Percentiles rank a stretch among this genome's conserved stretches.
Conservation (phyloP, 2,329 filamentous ascomycete genomes). For the Sarocladium brachiariae region DNA sequence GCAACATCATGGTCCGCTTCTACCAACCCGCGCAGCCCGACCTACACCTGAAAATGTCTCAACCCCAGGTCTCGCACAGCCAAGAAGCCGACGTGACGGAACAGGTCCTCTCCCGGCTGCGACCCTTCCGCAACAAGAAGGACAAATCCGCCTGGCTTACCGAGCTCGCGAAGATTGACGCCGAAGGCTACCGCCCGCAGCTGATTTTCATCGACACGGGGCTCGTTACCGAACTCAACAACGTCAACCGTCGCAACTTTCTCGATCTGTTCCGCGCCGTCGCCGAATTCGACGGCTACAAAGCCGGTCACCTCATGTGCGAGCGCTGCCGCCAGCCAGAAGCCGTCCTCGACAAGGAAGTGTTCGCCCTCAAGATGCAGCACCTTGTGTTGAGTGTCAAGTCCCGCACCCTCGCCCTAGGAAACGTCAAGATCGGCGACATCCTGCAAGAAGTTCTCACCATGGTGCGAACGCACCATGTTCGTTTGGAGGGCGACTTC, state of each 20-base stretch:
- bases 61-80: conserved; percentile 30
- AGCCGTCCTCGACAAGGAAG: conserved; percentile 78
- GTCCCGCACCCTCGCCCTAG: conserved; percentile 80
- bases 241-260: conserved; percentile 80
- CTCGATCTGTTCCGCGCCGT: conserved; percentile 92
- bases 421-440: conserved; percentile 93
- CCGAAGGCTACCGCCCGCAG: conserved; percentile 85
- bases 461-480: conserved; percentile 91
- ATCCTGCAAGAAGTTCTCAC: conserved; percentile 82
- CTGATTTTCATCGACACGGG: conserved; percentile 97
- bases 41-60: conserved; percentile 33
- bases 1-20: conserved; percentile 99
- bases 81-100: conserved; percentile 74
- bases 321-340: conserved; percentile 90
- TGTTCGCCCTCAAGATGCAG: conserved; percentile 95
- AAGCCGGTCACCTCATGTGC: conserved; percentile 91
- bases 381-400: conserved; percentile 90
- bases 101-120: conserved; percentile 71
- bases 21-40: conserved; percentile 74
- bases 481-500: conserved; percentile 92
- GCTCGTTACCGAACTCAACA: conserved; percentile 88
- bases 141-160: conserved; percentile 64
- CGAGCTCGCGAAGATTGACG: conserved; percentile 70
- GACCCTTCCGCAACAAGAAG: conserved; percentile 58
- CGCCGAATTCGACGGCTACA: conserved; percentile 95